A percentile compares a stretch with the other conserved stretches of the same genome.
phyloP scores from a whole-genome alignment of 2,329 filamentous ascomycete genomes.

The Apiospora marii region DNA sequence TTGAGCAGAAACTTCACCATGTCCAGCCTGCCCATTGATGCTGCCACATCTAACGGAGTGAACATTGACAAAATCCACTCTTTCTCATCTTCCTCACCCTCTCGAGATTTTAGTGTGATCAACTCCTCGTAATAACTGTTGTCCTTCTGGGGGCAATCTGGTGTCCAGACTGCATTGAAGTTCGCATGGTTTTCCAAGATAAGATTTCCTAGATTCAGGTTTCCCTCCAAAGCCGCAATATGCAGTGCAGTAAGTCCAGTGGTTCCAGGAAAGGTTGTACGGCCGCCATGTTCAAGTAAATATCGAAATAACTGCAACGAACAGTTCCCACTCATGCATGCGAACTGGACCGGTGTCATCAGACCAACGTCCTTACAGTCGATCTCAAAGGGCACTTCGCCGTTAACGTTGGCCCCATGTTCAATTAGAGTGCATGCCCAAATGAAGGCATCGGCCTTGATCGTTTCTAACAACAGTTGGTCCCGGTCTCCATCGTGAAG shows the following conservation, averaged over 20 bases:
- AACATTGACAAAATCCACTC: neutral
- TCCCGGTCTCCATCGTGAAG: neutral
- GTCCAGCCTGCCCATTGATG: neutral
- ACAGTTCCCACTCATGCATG: neutral
- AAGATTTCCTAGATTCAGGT: neutral
- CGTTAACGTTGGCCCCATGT: neutral
- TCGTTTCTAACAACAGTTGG: fast-evolving
- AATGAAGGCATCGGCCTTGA: neutral
- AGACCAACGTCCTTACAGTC: neutral
- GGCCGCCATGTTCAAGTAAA: neutral
- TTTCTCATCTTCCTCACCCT: no score
- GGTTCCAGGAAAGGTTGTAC: neutral
- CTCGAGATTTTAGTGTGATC: no score
- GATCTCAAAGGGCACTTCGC: no score
- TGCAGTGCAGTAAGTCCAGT: neutral
- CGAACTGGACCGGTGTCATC: neutral
- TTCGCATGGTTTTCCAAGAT: neutral
- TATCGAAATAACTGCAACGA: neutral
- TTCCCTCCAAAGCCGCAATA: neutral
- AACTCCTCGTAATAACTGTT: no score
- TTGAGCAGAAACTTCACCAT: neutral
- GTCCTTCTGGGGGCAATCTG: neutral
- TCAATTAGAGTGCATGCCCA: neutral
- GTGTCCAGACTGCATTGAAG: neutral
- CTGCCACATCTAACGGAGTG: neutral